These are phyloP conservation scores for Leptomonas seymouri DNA, from an alignment of 208 protist genomes.

Conservation along the genomic window DNA sequence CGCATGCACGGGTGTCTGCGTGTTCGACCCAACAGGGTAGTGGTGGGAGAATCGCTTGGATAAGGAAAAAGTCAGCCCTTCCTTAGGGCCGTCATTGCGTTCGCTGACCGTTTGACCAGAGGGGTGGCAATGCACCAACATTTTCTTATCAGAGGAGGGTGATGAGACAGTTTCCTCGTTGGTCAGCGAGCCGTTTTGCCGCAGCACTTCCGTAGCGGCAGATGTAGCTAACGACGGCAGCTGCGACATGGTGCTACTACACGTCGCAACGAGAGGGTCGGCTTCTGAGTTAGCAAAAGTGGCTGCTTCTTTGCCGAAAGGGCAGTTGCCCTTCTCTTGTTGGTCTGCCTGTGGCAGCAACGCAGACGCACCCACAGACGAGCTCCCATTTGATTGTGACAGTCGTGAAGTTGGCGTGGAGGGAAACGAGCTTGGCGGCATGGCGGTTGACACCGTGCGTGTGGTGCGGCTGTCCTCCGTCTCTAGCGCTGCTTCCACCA, in stretches of 20 bases:
- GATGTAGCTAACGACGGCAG: not conserved
- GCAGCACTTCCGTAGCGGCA: not conserved
- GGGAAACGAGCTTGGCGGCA: not conserved
- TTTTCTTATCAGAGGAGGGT: not conserved
- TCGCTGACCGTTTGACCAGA: not conserved
- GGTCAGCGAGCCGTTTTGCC: not conserved
- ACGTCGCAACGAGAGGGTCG: too few relatives aligned
- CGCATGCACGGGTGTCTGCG: not conserved
- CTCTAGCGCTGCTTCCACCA: not conserved
- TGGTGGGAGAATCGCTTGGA: not conserved
- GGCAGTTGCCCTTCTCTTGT: not conserved
- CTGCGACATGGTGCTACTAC: conserved; percentile 4
- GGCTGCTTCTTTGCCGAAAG: not conserved
- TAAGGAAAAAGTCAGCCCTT: not conserved
- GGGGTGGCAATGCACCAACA: not conserved
- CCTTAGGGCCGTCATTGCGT: not conserved
- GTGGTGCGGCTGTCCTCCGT: not conserved
- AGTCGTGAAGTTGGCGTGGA: not conserved
- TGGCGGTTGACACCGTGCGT: not conserved
- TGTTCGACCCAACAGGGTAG: not conserved
- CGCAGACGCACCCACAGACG: not conserved
- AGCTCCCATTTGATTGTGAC: not conserved
- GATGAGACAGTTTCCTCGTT: not conserved
- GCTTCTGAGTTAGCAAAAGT: not conserved
- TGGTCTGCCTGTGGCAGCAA: not conserved